phyloP scores from a whole-genome alignment of 106 monocot genomes.

The Allium cepa region DNA sequence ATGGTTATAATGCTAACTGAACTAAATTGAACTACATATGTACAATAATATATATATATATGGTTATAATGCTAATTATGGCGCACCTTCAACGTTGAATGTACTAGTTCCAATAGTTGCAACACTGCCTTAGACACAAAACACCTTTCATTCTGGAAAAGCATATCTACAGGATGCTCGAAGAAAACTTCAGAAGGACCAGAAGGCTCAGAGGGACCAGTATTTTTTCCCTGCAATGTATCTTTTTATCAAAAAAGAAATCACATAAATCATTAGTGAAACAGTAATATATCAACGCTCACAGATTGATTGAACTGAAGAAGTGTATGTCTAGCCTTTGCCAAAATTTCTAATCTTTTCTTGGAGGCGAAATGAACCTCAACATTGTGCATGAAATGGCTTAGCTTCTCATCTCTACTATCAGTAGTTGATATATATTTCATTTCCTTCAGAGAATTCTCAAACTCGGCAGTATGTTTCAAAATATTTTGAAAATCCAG shows the following conservation, averaged over 20 bases:
- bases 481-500: conserved; percentile 69
- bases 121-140: conserved; percentile 59
- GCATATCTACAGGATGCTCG: conserved; percentile 43
- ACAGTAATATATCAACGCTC: conserved; percentile 11
- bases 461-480: conserved; percentile 65
- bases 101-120: conserved; percentile 78
- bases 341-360: conserved; percentile 79
- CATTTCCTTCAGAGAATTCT: conserved; percentile 57
- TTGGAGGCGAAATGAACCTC: conserved; percentile 86
- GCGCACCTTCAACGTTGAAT: conserved; percentile 77
- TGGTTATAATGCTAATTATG: too few species aligned
- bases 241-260: not conserved
- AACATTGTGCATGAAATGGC: conserved; percentile 65
- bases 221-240: conserved; percentile 13
- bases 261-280: too few species aligned
- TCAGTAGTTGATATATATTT: conserved; percentile 61
- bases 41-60: too few species aligned
- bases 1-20: too few species aligned
- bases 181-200: conserved; percentile 20
- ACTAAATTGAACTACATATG: not conserved
- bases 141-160: conserved; percentile 69
- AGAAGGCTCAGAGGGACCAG: conserved; percentile 17
- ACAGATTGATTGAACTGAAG: conserved; percentile 58
- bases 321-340: conserved; percentile 64
- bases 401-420: conserved; percentile 56